Percentiles rank a stretch among this genome's conserved stretches.
These are phyloP conservation scores for Anisodus acutangulus DNA, from an alignment of 257 asterid genomes.

Conservation along the genomic window DNA sequence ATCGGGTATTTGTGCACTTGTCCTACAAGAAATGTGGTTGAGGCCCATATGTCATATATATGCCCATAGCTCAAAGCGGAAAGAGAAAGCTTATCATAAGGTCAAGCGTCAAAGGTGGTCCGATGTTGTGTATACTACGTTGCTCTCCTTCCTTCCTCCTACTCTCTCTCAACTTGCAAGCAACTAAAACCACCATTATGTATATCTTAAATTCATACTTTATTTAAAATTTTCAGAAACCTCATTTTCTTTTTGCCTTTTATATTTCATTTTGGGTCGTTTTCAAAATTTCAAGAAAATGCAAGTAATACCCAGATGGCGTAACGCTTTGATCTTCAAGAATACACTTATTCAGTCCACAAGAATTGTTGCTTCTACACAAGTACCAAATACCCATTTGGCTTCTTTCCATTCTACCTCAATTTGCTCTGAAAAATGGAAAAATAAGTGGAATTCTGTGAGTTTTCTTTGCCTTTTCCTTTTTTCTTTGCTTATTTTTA, in stretches of 20 bases:
- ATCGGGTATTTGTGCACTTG: neutral
- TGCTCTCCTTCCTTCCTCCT: neutral
- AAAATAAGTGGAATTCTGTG: constrained; percentile 55
- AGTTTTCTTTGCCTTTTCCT: constrained; percentile 34
- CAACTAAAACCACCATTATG: neutral
- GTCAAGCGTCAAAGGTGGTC: constrained; percentile 29
- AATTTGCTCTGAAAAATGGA: constrained; percentile 53
- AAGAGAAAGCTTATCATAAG: neutral
- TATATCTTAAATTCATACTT: neutral
- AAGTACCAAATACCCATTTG: constrained; percentile 36
- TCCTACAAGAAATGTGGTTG: neutral
- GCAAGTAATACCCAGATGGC: constrained; percentile 72
- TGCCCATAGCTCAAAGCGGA: neutral
- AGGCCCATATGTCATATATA: neutral
- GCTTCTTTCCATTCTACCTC: constrained; percentile 64
- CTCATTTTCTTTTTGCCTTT: neutral
- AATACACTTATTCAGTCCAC: constrained; percentile 46
- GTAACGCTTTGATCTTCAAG: constrained; percentile 50
- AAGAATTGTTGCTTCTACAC: constrained; percentile 35
- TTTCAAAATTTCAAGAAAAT: constrained; percentile 33
- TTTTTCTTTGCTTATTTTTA: constrained; percentile 4
- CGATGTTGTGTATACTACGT: neutral
- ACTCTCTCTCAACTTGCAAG: neutral
- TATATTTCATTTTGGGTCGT: neutral
- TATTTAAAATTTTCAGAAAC: no score